Evolutionary conservation across 441 rosid species (phyloP), one percentile per base, ranked within the genome.

Genomic region (Iberis amara): DNA sequence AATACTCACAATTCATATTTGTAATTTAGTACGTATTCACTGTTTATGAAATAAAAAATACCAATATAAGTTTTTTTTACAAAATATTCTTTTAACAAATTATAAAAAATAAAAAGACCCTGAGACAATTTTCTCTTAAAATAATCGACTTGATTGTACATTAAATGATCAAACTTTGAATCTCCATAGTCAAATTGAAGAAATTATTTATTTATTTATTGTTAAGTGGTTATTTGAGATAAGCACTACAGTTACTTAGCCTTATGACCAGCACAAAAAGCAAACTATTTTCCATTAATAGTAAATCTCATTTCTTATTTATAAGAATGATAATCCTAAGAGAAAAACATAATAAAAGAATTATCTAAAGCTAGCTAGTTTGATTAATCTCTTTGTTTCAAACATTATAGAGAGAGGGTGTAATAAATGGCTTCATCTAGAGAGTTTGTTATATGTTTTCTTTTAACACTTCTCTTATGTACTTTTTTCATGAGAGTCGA

Each of bases 381-480:
- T 4, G 11, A 47, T 15, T 24, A 43, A 40, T 35, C 12, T 36
- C 12, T 23, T 62, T 55, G 55, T 55, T 56, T 39, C 3, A 65
- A 26, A 50, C 31, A 39, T 54, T 37, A 47, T 0, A 27, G 2
- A 11, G 24, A 37, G 21, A 18, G 21, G 1, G 21, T 18, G 21
- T 18, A 49, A 32, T 39, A 28, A 23, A 66, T 67, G 71, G 66
- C 66, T 48, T 32, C 54, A 14, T 49, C 66, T 11, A 67, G 50
- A 61, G 66, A 28, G 0, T 55, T 67, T 13, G 42, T 67, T 4
- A 43, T 67, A 0, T 55, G 66, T 49, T 55, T 47, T 11, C 24
- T 55, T 58, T 28, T 60, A 38, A 55, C 71, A 61, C 39, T 67
- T 13, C 58, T 67, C 47, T 37, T 67, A 11, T 55, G 62, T 35